A percentile compares a stretch with the other conserved stretches of the same genome.
phyloP scores from a whole-genome alignment of 805 yeast species.

The Tetrapisispora phaffii region DNA sequence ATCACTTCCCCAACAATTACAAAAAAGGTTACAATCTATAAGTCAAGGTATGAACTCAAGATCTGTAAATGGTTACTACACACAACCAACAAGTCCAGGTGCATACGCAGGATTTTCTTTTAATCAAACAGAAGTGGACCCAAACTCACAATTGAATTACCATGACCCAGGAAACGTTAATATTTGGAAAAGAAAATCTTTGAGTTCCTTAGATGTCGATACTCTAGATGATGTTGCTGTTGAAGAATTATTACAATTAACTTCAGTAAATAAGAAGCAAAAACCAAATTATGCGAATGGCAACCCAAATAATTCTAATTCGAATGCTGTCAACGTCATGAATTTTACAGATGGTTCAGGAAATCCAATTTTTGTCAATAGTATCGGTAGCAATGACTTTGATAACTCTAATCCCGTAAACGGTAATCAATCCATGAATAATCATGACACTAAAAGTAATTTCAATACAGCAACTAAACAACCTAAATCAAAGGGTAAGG shows the following conservation, averaged over 20 bases:
- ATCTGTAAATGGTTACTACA: slow-evolving; percentile 24
- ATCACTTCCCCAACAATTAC: slow-evolving; percentile 23
- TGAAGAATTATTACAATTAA: slow-evolving; percentile 24
- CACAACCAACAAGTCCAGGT: slow-evolving; percentile 28
- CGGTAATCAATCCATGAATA: slow-evolving; percentile 1
- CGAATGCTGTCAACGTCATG: neutral
- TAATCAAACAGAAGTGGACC: slow-evolving; percentile 7
- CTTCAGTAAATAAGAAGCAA: slow-evolving; percentile 16
- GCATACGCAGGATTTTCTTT: slow-evolving; percentile 8
- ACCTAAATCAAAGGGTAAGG: neutral
- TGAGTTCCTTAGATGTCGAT: slow-evolving; percentile 20
- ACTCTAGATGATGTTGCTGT: slow-evolving; percentile 23
- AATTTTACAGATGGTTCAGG: neutral
- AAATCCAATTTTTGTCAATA: neutral
- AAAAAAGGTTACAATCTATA: slow-evolving; percentile 19
- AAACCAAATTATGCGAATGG: slow-evolving; percentile 5
- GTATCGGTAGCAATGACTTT: neutral
- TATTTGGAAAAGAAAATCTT: slow-evolving; percentile 21
- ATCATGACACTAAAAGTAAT: neutral
- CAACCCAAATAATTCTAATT: neutral
- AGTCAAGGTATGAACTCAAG: slow-evolving; percentile 22
- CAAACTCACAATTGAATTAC: slow-evolving; percentile 2
- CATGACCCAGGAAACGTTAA: slow-evolving; percentile 3
- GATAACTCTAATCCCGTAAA: neutral
- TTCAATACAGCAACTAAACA: neutral